Evolutionary conservation across 2,329 filamentous ascomycete genomes (phyloP), one percentile per base, ranked within the genome.

Genomic region (Didymellaceae sp.): DNA sequence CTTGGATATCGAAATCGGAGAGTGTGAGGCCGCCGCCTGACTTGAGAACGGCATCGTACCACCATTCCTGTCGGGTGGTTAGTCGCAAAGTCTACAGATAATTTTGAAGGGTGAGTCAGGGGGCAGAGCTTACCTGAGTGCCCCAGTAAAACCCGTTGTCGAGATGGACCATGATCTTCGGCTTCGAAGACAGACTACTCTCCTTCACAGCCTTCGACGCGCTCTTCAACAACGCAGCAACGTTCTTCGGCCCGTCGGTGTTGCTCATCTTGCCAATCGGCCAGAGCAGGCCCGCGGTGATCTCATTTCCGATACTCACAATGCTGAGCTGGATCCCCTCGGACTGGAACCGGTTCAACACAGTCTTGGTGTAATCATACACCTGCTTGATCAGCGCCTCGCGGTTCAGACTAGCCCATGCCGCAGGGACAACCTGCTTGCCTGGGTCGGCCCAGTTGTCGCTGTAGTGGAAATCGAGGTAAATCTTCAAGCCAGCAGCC

Each of bases 101-200:
- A 13, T 14, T 21, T n/a, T 24, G 10, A 14, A 7, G 2, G n/a
- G 3, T 25, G 18, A 11, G n/a, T n/a, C n/a, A n/a, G 10, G 6
- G 17, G 13, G 22, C 22, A 17, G 35, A 24, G 26, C 40, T 2
- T 39, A 50, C 46, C 37, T 52, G 48, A 2, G 81, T 81, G 3
- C 72, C 76, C 84, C 83, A 88, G 56, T 87, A 80, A 85, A 86
- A 91, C n/a, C 87, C 87, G 63, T 89, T 87, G 68, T 90, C 86
- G 3, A 90, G 78, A 63, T 90, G 88, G 31, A 90, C 82, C 84
- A 90, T 85, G 69, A 90, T 88, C 66, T 86, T 82, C 1, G 87
- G 85, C 55, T 81, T 79, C 0, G 80, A 77, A 31, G 68, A 69
- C 20, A 88, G 73, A 3, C 71, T 75, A 4, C 83, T 86, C 62